Conservation (phyloP, 345 rosid species). For the Eucalyptus cloeziana region DNA sequence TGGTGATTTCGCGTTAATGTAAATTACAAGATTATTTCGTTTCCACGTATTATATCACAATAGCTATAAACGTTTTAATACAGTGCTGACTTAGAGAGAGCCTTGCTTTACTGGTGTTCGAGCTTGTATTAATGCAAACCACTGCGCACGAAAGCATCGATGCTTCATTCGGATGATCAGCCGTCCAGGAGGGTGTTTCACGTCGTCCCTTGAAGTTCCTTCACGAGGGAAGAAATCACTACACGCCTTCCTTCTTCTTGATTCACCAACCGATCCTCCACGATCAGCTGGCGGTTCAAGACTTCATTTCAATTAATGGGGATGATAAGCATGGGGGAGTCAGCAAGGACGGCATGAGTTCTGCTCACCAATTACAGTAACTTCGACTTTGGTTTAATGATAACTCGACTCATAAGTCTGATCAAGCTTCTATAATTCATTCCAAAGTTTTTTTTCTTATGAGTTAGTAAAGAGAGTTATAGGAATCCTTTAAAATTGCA, state of each 20-base stretch:
- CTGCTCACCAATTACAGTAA: too few relatives aligned
- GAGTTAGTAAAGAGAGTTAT: neutral
- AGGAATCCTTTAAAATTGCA: neutral
- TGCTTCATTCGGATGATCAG: neutral
- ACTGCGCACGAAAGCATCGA: neutral
- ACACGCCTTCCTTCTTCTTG: neutral
- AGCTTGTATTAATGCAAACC: neutral
- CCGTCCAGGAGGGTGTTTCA: neutral
- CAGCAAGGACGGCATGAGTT: too few relatives aligned
- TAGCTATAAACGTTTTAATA: neutral
- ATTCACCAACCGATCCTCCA: slow-evolving; percentile 23
- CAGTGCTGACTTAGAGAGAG: neutral
- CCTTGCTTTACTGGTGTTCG: neutral
- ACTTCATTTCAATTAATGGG: too few relatives aligned
- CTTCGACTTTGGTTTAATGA: too few relatives aligned
- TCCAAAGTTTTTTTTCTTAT: neutral
- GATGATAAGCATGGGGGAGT: too few relatives aligned
- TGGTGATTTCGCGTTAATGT: too few relatives aligned
- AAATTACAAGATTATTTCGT: too few relatives aligned
- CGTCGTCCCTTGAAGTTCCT: neutral
- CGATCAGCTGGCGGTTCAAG: slow-evolving; percentile 2
- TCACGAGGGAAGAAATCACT: neutral
- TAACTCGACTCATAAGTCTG: neutral
- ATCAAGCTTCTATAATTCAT: neutral
- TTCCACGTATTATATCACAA: too few relatives aligned